Conservation (phyloP, 257 asterid genomes). For the Salvia miltiorrhiza region DNA sequence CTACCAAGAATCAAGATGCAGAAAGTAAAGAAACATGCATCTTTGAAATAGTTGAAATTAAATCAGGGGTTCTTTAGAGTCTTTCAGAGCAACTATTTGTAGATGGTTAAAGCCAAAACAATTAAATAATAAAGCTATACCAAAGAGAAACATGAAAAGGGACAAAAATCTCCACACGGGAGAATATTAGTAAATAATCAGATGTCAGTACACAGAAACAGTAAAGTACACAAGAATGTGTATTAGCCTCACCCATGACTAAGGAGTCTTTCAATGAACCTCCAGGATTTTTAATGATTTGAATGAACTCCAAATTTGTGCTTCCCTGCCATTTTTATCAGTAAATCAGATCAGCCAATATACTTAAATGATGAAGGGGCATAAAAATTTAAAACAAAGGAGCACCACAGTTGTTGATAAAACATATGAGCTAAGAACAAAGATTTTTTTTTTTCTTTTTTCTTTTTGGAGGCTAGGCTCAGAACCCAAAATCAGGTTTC, state of each 20-base stretch:
- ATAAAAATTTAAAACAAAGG: background rate
- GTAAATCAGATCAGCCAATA: background rate
- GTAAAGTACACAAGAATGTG: background rate
- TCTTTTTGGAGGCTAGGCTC: background rate
- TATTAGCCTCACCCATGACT: slow-evolving; percentile 63
- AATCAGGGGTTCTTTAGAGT: background rate
- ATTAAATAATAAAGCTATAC: background rate
- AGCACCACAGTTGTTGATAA: background rate
- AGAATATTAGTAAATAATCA: background rate
- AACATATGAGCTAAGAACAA: background rate
- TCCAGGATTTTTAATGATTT: slow-evolving; percentile 90
- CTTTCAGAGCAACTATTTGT: too few relatives aligned
- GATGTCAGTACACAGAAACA: background rate
- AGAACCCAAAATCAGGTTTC: background rate
- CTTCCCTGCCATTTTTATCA: slow-evolving; percentile 66
- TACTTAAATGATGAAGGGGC: background rate
- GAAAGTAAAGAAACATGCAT: background rate
- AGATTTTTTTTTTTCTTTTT: background rate
- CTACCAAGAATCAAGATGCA: background rate
- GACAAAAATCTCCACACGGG: too few relatives aligned
- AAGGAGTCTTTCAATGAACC: slow-evolving; percentile 82
- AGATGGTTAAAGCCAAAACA: background rate
- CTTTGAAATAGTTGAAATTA: background rate
- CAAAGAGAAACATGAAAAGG: background rate
- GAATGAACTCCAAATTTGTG: slow-evolving; percentile 86